Evolutionary conservation across 495 filamentous ascomycete genomes (phyloP).

Genomic region (Penicillium manginii): DNA sequence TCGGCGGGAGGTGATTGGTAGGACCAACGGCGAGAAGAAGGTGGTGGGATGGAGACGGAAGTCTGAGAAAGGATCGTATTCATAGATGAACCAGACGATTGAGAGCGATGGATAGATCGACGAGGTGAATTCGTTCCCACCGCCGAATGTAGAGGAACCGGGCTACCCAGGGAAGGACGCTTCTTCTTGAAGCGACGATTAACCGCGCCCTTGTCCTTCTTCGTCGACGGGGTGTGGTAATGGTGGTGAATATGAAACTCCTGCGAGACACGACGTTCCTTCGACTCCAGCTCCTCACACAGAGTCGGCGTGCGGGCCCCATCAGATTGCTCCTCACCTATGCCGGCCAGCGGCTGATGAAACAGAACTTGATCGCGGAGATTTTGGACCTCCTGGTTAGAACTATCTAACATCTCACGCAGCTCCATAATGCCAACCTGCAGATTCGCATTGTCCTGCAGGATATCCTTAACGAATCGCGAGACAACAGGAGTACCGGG

Average conservation of each 20-base stretch:
- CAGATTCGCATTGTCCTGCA: conserved; percentile 93
- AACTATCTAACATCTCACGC: conserved; percentile 85
- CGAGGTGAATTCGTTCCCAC: conserved; percentile 45
- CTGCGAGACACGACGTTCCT: conserved; percentile 60
- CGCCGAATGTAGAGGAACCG: conserved; percentile 63
- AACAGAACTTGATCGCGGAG: conserved; percentile 81
- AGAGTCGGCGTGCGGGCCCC: conserved; percentile 50
- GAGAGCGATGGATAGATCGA: conserved; percentile 41
- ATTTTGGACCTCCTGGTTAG: conserved; percentile 90
- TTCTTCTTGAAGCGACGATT: conserved; percentile 71
- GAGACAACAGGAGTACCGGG: conserved; percentile 73
- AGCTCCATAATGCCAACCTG: conserved; percentile 89
- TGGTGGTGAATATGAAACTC: conserved; percentile 92
- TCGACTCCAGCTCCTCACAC: conserved; percentile 68
- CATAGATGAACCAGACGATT: conserved; percentile 52
- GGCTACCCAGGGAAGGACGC: conserved; percentile 56
- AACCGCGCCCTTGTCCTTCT: conserved; percentile 55
- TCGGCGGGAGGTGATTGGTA: conserved; percentile 67
- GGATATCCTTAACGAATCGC: conserved; percentile 91
- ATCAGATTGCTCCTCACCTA: conserved; percentile 29
- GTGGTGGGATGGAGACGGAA: conserved; percentile 60
- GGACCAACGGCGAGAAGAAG: conserved; percentile 63
- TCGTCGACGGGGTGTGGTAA: conserved; percentile 68
- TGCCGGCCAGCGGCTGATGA: conserved; percentile 68
- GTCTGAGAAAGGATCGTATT: conserved; percentile 66